These are phyloP conservation scores for Pichia nakasei DNA, from an alignment of 805 yeast genomes.

Conservation along the genomic window DNA sequence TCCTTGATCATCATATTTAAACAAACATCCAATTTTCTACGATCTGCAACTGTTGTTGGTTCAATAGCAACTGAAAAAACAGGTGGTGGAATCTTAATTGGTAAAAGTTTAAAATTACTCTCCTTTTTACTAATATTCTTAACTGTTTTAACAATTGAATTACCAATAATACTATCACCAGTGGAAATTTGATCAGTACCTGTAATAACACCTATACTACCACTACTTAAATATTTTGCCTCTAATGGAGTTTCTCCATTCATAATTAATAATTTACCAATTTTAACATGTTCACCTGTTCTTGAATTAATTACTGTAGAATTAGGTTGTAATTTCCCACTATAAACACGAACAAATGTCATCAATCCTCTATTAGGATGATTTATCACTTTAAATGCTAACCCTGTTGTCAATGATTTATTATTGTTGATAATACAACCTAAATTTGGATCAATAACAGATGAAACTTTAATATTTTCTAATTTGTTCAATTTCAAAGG, in stretches of 20 bases:
- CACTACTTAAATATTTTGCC: constrained; percentile 52
- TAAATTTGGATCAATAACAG: constrained; percentile 29
- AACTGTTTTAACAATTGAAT: constrained; percentile 40
- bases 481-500: constrained; percentile 3
- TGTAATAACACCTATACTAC: constrained; percentile 87
- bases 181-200: constrained; percentile 70
- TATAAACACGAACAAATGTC: constrained; percentile 82
- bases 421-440: constrained; percentile 52
- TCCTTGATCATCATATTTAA: constrained; percentile 62
- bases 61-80: constrained; percentile 81
- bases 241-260: constrained; percentile 82
- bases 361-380: constrained; percentile 77
- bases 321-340: constrained; percentile 63
- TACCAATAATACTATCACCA: constrained; percentile 81
- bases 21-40: constrained; percentile 61
- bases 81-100: constrained; percentile 85
- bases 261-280: constrained; percentile 68
- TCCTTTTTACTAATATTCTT: constrained; percentile 26
- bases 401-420: constrained; percentile 58
- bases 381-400: constrained; percentile 86
- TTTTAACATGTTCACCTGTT: constrained; percentile 55
- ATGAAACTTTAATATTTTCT: constrained; percentile 18
- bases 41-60: constrained; percentile 78
- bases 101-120: constrained; percentile 47
- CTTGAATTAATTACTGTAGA: constrained; percentile 58